Percentiles rank a stretch among this genome's conserved stretches.
Evolutionary conservation across 2,329 filamentous ascomycete species (phyloP).

Genomic region (Dichotomopilus funicola): DNA sequence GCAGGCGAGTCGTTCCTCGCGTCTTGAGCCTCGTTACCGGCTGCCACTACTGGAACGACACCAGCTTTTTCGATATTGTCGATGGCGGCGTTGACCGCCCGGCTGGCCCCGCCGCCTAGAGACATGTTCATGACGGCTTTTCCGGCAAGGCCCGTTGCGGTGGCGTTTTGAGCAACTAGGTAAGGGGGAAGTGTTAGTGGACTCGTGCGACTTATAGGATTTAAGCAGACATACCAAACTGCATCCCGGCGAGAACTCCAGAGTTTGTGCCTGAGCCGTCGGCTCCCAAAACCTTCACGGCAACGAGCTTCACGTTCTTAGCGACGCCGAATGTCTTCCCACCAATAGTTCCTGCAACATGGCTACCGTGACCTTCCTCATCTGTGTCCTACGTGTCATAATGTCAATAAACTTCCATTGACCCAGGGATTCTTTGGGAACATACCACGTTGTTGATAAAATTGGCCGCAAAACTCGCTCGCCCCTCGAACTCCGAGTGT

Average conservation of each 20-base stretch:
- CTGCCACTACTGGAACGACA: slow-evolving; percentile 53
- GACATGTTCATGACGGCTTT: slow-evolving; percentile 60
- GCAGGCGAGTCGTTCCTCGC: slow-evolving; percentile 47
- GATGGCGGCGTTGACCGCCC: slow-evolving; percentile 50
- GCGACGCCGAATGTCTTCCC: slow-evolving; percentile 56
- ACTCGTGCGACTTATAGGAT: slow-evolving; percentile 14
- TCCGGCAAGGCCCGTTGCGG: slow-evolving; percentile 36
- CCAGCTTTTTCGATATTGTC: slow-evolving; percentile 42
- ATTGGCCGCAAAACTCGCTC: slow-evolving; percentile 48
- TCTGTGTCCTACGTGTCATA: slow-evolving; percentile 38
- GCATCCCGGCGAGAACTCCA: slow-evolving; percentile 52
- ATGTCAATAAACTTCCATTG: slow-evolving; percentile 2
- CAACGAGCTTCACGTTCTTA: slow-evolving; percentile 49
- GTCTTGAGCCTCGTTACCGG: slow-evolving; percentile 52
- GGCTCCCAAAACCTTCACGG: slow-evolving; percentile 56
- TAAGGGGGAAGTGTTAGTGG: neutral
- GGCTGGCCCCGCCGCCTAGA: slow-evolving; percentile 44
- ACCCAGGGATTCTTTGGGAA: slow-evolving; percentile 10
- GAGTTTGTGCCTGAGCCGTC: slow-evolving; percentile 43
- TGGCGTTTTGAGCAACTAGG: slow-evolving; percentile 40
- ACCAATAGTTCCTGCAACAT: slow-evolving; percentile 57
- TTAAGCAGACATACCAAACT: slow-evolving; percentile 35
- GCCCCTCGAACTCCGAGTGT: slow-evolving; percentile 51
- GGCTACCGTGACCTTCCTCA: slow-evolving; percentile 57
- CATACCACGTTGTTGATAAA: slow-evolving; percentile 42